phyloP scores from a whole-genome alignment of 2,329 filamentous ascomycete species.

The Mycosphaerelloides madeirae region DNA sequence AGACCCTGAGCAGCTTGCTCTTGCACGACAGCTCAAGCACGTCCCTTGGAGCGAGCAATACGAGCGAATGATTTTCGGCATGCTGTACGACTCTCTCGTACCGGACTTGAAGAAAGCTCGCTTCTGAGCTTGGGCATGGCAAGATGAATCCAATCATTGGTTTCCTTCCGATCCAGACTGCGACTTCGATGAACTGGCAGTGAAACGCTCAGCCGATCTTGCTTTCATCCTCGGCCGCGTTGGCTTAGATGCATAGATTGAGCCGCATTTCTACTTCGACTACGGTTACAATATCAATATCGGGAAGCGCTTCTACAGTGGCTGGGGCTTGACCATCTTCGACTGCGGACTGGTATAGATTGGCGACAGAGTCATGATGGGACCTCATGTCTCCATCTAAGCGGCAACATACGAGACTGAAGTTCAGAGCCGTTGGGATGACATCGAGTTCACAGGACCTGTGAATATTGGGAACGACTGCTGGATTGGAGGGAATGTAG shows the following conservation, averaged over 20 bases:
- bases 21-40: constrained; percentile 47
- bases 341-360: constrained; percentile 52
- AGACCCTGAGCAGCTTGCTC: constrained; percentile 40
- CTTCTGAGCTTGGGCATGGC: constrained; percentile 52
- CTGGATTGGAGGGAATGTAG: constrained; percentile 20
- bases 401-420: constrained; percentile 51
- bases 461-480: constrained; percentile 42
- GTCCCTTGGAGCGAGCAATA: constrained; percentile 58
- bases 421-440: constrained; percentile 44
- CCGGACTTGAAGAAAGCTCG: constrained; percentile 50
- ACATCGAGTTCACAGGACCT: constrained; percentile 47
- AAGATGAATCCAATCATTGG: constrained; percentile 56
- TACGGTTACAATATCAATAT: constrained; percentile 63
- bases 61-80: constrained; percentile 61
- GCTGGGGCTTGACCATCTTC: constrained; percentile 52
- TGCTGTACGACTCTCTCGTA: constrained; percentile 49
- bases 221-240: constrained; percentile 16
- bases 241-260: constrained; percentile 45
- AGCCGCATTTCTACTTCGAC: constrained; percentile 59
- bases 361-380: constrained; percentile 50
- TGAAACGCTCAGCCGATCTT: constrained; percentile 6
- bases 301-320: constrained; percentile 60
- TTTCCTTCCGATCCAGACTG: constrained; percentile 38
- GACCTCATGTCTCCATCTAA: constrained; percentile 50
- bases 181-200: constrained; percentile 5